Evolutionary conservation across 208 protist species (phyloP), one percentile per base, ranked within the genome.

Genomic region (Paratrypanosoma confusum): DNA sequence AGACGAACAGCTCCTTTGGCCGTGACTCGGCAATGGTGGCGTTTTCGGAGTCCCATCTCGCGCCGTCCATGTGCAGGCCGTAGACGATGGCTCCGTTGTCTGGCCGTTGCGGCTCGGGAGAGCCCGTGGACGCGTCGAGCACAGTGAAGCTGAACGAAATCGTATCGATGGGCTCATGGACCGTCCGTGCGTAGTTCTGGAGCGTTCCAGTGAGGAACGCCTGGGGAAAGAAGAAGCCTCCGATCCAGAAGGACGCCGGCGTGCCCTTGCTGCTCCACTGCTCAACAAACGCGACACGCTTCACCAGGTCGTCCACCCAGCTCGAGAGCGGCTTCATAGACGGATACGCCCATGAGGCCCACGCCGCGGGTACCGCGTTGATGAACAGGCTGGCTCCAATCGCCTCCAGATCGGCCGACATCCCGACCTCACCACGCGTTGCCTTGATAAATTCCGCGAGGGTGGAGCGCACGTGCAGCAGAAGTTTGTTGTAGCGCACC

Each of bases 151-250:
- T 60, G 59, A 98, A 98, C 2, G 67, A 91, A 52, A 98, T 84
- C 49, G 86, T 93, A 64, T 99, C 96, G 45, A 99, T 97, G 5
- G 94, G 87, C 24, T 96, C 77, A 25, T 92, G 59, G 26, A 86
- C 54, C 54, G 89, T 74, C 8, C 97, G 80, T 3, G 97, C 96
- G 62, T 94, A 97, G 69, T 97, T 98, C 72, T 99, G 94, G 57
- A 97, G 65, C 14, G 81, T 93, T 29, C 92, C 95, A 0, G 95
- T 97, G 32, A 98, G 71, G 70, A 98, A 98, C 0, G 90, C 86
- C 65, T 97, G 94, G 10, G 96, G 93, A 71, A 98, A 98, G 80
- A 97, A 99, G 71, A 99, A 97, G 40, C 91, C 91, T 11, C 91
- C 93, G 24, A 99, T 90, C 91, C 93, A 97, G 58, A 95, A 97